Evolutionary conservation across 768 basidiomycete genomes (phyloP), one percentile per base, ranked within the genome.

Genomic region (Xanthoconium stramineum): DNA sequence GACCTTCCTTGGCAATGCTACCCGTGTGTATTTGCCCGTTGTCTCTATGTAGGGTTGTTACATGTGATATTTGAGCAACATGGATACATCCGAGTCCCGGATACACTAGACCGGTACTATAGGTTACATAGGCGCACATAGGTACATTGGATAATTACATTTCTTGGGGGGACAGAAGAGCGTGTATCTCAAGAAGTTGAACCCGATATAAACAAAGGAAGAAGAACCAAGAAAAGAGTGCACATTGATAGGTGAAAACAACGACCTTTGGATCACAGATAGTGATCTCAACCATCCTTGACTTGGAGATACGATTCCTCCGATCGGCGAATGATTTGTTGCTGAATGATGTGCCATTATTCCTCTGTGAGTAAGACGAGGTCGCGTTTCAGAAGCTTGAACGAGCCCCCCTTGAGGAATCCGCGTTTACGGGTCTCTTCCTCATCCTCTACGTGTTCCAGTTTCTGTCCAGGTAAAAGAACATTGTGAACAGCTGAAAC

Each of bases 391-490:
- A 84, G 68, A 29, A 80, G 66, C 69, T 75, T 78, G 75, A 80
- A 83, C 17, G 78, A 69, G 8, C 72, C 71, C 13, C 76, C 77
- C 43, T 70, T 72, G 19, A 74, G 71, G 63, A 82, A 81, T 20
- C 72, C 71, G 38, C 83, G 81, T n/a, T n/a, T n/a, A 51, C 80
- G 76, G 6, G 83, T 80, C 55, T 85, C 74, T 12, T 66, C 71
- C 6, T 78, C 76, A 56, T 89, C 83, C 1, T 78, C 71, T 29
- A 91, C 69, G 17, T 80, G 71, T 47, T 80, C 73, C 29, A 84
- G 72, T 44, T 78, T 77, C 86, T 87, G 65, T n/a, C 49, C 12
- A 38, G 19, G 36, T 32, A 94, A 85, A 29, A 53, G 33, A 47
- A 38, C 10, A 19, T 10, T 15, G 35, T 42, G n/a, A 49, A 43